Base-by-base conservation (phyloP, 208 protist genomes). In the Leishmania braziliensis region DNA sequence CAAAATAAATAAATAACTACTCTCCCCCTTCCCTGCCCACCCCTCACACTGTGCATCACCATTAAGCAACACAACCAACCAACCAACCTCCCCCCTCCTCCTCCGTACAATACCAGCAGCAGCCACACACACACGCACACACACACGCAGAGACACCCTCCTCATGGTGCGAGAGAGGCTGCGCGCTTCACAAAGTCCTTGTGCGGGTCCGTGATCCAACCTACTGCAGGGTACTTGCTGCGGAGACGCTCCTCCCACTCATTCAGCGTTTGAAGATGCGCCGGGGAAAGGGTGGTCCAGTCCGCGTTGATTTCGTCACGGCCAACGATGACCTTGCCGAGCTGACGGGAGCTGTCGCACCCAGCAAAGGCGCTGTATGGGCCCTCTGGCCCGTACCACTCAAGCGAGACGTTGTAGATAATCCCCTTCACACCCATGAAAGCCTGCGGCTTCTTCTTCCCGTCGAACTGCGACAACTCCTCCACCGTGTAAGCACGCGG, bases 341-440 rank as follows among this genome's bases (percentile, higher is more conserved):
- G 85, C 36, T 96, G 91, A 16, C 95, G 93, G 3, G 92, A 96
- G 86, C 90, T 91, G 83, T 98, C 95, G 70, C 91, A 86, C 50
- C 93, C 95, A 16, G 95, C 89, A 85, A 98, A 98, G 63, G 91
- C 92, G 77, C 92, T 95, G 91, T 98, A 98, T 3, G 92, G 91
- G 26, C 87, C 84, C 20, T 90, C 88, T 0, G 89, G 85, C 1
- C 95, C 95, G 77, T 98, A 98, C 80, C 90, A 96, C 58, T 93
- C 89, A 54, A 90, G 75, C 2, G 91, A 89, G 26, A 82, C 93
- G 74, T 94, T 95, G 90, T 98, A 98, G 78, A 98, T 86, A 77
- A 97, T 81, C 33, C 95, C 95, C 78, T 96, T 96, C 65, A 96
- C 91, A 23, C 85, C 93, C 1, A 98, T 85, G 60, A 98, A 96